These are phyloP conservation scores for Apodospora peruviana DNA, from an alignment of 495 filamentous ascomycete species.

Conservation along the genomic window DNA sequence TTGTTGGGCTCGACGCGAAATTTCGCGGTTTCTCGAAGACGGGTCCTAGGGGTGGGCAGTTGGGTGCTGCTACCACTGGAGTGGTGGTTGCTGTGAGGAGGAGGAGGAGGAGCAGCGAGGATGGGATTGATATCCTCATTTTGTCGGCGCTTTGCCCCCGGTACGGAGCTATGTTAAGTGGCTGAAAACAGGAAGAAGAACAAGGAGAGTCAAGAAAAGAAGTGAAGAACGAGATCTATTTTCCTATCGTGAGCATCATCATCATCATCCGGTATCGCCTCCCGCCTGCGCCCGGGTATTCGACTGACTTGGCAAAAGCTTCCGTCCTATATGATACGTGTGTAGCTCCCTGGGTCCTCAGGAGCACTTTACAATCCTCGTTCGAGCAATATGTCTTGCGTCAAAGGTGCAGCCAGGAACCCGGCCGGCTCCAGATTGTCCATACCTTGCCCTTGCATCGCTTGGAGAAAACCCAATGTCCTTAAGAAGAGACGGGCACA, in stretches of 20 bases:
- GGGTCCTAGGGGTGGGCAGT: constrained; percentile 46
- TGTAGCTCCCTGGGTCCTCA: too few species aligned
- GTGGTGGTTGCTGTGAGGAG: constrained; percentile 1
- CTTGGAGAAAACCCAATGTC: too few species aligned
- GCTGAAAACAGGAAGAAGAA: neutral
- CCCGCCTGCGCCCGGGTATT: too few species aligned
- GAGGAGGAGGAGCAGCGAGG: constrained; percentile 4
- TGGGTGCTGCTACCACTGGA: constrained; percentile 19
- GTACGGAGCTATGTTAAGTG: neutral
- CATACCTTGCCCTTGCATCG: neutral
- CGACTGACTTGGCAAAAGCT: too few species aligned
- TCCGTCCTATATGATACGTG: too few species aligned
- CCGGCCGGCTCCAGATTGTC: neutral
- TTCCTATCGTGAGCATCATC: too few species aligned
- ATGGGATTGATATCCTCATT: neutral
- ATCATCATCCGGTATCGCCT: too few species aligned
- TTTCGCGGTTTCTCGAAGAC: constrained; percentile 39
- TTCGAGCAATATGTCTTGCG: neutral
- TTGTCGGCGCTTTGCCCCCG: neutral
- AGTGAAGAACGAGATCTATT: too few species aligned
- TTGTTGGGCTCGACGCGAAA: constrained; percentile 25
- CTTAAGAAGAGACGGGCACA: too few species aligned
- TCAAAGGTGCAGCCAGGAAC: neutral
- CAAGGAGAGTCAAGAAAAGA: too few species aligned
- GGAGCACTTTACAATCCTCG: neutral